These are phyloP conservation scores for Straminergon stramineum DNA, from an alignment of 225 moss, liverwort and hornwort species.

Conservation along the genomic window DNA sequence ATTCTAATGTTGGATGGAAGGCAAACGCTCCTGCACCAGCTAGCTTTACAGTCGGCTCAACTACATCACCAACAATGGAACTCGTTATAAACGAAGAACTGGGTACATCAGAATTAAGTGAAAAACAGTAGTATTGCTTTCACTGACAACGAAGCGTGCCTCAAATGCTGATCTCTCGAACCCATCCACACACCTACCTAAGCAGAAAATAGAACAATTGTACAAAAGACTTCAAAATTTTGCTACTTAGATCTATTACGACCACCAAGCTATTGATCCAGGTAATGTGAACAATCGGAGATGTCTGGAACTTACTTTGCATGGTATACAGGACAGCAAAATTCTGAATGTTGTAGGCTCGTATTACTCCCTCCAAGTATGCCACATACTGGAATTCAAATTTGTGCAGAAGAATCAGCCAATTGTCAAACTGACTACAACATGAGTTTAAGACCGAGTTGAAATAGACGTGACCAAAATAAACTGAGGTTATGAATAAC, in stretches of 20 bases:
- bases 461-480: neutral
- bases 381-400: constrained; percentile 75
- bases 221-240: neutral
- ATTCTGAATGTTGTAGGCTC: constrained; percentile 89
- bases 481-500: neutral
- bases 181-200: neutral
- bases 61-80: constrained; percentile 40
- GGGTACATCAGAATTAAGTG: neutral
- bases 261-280: neutral
- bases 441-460: neutral
- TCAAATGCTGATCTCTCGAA: neutral
- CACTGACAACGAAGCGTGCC: neutral
- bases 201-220: neutral
- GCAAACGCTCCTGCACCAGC: constrained; percentile 96
- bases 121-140: neutral
- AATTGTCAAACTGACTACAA: neutral
- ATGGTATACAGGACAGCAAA: constrained; percentile 81
- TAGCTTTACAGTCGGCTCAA: constrained; percentile 87
- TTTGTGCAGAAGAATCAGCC: neutral
- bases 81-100: neutral
- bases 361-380: constrained; percentile 87
- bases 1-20: constrained; percentile 90
- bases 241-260: neutral
- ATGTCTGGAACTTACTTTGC: constrained; percentile 54
- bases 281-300: neutral